Evolutionary conservation across 2,329 filamentous ascomycete genomes (phyloP).

Genomic region (Neopestalotiopsis sp.): DNA sequence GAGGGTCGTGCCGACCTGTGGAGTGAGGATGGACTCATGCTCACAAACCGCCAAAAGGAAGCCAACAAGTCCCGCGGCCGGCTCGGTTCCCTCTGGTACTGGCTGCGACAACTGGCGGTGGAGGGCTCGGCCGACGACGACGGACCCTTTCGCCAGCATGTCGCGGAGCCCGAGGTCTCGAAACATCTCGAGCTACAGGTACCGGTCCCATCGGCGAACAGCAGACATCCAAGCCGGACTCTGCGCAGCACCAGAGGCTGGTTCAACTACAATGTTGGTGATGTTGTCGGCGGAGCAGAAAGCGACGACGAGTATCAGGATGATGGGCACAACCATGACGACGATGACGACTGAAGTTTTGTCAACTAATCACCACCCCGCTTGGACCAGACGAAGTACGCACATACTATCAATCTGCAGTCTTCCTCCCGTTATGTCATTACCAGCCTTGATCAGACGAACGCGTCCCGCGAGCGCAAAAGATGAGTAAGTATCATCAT

Average conservation of each 20-base stretch:
- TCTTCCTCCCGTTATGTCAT: too few species aligned
- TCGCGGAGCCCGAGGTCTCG: background rate
- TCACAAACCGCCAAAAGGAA: conserved; percentile 21
- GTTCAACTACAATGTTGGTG: background rate
- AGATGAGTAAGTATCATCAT: too few species aligned
- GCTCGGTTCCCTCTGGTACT: conserved; percentile 18
- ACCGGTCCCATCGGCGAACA: background rate
- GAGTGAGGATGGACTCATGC: conserved; percentile 25
- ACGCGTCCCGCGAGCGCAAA: too few species aligned
- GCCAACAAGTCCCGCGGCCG: conserved; percentile 20
- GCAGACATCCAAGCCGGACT: background rate
- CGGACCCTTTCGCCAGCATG: background rate
- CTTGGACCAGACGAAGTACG: background rate
- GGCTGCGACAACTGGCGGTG: conserved; percentile 16
- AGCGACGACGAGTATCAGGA: conserved; percentile 16
- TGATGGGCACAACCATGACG: conserved; percentile 12
- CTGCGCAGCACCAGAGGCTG: background rate
- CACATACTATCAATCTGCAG: too few species aligned
- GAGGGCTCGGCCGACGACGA: background rate
- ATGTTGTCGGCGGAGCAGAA: background rate
- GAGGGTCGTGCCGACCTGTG: conserved; percentile 20
- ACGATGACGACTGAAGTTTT: conserved; percentile 16
- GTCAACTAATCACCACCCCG: background rate
- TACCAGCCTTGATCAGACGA: too few species aligned
- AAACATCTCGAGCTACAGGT: background rate